Base-by-base conservation (phyloP, 257 asterid species). In the Salvia hispanica region DNA sequence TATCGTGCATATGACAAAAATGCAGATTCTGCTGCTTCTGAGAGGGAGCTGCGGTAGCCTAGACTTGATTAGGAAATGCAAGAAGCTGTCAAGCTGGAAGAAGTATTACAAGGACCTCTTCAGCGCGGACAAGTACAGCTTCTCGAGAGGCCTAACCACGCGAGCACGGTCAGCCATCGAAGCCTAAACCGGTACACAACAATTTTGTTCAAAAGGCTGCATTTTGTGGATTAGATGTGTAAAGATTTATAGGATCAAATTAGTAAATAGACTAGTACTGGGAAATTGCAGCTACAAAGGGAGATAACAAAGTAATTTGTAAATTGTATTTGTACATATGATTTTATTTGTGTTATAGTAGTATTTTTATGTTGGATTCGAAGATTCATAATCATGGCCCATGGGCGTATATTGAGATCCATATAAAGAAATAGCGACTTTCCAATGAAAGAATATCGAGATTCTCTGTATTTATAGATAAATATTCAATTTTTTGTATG, bases 1-100 rank as follows among this genome's bases (percentile, higher is more conserved):
- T 33, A 6, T 7, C 10, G 1, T 39, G 44, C 21, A 18, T 18
- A 39, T 39, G 44, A 39, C 44, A 39, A 65, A 3, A 58, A 18
- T 74, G 73, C 87, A 91, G 95, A 83, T 88, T 33, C 52, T 93
- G 71, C 79, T 82, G 74, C 93, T 93, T 71, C 88, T 93, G 58
- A 83, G 89, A 82, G 98, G 97, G 75, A 79, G 87, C 75, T 81
- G 87, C 9, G 97, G 96, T 52, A 93, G 98, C 83, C 65, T 81
- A 13, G 96, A 93, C 44, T 52, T 90, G 78, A 84, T 90, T 46
- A 81, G 60, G 58, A 85, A 84, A 67, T 74, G 86, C 65, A 90
- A 85, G 60, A 86, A 81, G 81, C 92, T 88, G 12, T 85, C 96
- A 1, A 85, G 91, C 61, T 90, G 95, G 99, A 90, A 85, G 80